These are phyloP conservation scores for Aspergillus sp. DNA, from an alignment of 2,329 filamentous ascomycete species.

Conservation along the genomic window DNA sequence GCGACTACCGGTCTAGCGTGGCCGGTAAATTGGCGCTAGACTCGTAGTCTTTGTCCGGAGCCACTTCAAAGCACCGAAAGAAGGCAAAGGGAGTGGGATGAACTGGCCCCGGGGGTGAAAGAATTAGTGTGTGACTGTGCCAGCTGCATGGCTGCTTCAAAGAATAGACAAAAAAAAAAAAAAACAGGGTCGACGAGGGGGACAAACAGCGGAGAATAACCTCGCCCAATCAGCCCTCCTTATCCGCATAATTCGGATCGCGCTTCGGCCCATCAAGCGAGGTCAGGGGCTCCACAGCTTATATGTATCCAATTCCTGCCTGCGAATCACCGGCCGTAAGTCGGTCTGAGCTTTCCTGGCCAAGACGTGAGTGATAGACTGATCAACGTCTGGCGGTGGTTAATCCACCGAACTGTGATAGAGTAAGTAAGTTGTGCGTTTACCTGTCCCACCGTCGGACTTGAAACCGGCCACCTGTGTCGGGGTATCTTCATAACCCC, in stretches of 20 bases:
- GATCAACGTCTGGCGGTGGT: constrained; percentile 14
- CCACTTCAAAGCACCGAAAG: constrained; percentile 5
- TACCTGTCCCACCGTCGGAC: constrained; percentile 9
- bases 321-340: constrained; percentile 14
- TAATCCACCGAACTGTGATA: constrained; percentile 18
- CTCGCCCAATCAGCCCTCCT: background rate
- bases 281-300: constrained; percentile 16
- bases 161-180: no score
- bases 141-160: background rate
- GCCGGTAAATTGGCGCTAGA: background rate
- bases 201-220: constrained; percentile 3
- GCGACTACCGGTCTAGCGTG: constrained; percentile 11
- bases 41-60: background rate
- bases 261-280: constrained; percentile 1
- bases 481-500: background rate
- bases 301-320: constrained; percentile 19
- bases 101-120: background rate
- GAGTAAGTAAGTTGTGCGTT: constrained; percentile 7
- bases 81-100: background rate
- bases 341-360: constrained; percentile 10
- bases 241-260: background rate
- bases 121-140: background rate
- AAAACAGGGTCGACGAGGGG: background rate
- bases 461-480: constrained; percentile 12
- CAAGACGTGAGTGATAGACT: constrained; percentile 19